Base-by-base conservation (phyloP, 306 rosid species). In the Ormosia semicastrata region DNA sequence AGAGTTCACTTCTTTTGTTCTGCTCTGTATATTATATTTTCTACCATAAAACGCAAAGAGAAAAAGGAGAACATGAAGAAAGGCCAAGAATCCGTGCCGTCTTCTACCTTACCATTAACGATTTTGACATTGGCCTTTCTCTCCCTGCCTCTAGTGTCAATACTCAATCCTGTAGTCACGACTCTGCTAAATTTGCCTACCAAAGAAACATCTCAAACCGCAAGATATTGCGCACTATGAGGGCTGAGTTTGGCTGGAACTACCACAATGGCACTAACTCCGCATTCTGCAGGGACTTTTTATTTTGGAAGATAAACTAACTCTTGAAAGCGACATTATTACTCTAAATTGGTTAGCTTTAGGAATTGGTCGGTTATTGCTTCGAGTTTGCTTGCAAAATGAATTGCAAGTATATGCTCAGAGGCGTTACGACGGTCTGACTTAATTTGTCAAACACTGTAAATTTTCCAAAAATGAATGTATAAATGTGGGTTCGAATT, bases 321-420 rank as follows among this genome's bases (percentile, higher is more conserved):
- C 80, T 40, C 36, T 91, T 76, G 87, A 84, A 79, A 87, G 88
- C 78, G 86, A 86, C 72, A 79, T 89, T 50, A 72, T 85, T 85
- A 81, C 93, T 82, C 81, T 95, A 52, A 88, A 86, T 77, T 95
- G 99, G 99, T 86, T 91, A 78, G 52, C 91, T 67, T 86, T 90
- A 60, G 97, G 95, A 49, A 85, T 89, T 64, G 99, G 99, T 77
- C 97, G 79, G 81, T 88, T 85, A 37, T 82, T 95, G 79, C 99
- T 95, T 75, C 98, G 97, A 78, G 88, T 91, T 85, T 91, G 99
- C 89, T 75, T 86, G 84, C 90, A 66, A 71, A 88, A 90, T 89
- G 93, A 87, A 85, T 85, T 95, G 78, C 85, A 71, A 73, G 87
- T 93, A 75, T 95, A 89, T 89, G 85, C 94, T 81, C 90, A 62